Conservation (phyloP, 768 basidiomycete species). For the Russula abietina region DNA sequence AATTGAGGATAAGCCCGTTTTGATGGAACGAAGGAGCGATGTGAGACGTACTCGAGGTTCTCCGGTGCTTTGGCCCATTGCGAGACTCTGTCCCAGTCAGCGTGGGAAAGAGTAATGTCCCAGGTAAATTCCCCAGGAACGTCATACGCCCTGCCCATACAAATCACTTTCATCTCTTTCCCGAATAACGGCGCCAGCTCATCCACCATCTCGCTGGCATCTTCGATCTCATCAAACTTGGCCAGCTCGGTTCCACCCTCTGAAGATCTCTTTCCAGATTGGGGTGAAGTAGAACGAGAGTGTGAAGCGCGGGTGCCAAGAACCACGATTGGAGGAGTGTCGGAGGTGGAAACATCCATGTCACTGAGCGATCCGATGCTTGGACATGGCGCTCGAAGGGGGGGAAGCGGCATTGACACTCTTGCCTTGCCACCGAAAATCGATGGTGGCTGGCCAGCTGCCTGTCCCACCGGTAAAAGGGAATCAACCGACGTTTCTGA, state of each 20-base stretch:
- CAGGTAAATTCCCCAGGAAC: constrained; percentile 2
- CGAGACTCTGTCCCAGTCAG: constrained; percentile 13
- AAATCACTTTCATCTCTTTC: constrained; percentile 15
- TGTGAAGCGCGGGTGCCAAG: neutral
- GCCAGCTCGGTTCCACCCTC: neutral
- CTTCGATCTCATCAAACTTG: constrained; percentile 5
- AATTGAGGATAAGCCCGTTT: neutral
- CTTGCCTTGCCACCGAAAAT: neutral
- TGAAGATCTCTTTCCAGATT: neutral
- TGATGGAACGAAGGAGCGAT: neutral
- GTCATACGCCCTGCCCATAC: constrained; percentile 8
- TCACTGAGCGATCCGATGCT: neutral
- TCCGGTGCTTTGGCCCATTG: constrained; percentile 12
- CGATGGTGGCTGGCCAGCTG: neutral
- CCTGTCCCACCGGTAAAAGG: neutral
- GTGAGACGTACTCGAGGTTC: constrained; percentile 4
- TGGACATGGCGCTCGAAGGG: too few species aligned
- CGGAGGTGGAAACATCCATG: constrained; percentile 8
- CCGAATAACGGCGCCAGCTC: constrained; percentile 18
- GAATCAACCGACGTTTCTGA: neutral
- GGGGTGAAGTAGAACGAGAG: constrained; percentile 9
- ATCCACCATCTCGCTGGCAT: constrained; percentile 11
- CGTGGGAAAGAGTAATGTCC: neutral
- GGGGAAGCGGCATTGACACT: neutral
- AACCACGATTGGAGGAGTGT: constrained; percentile 12